Evolutionary conservation across 208 protist species (phyloP).

Genomic region (Novymonas esmeraldas): DNA sequence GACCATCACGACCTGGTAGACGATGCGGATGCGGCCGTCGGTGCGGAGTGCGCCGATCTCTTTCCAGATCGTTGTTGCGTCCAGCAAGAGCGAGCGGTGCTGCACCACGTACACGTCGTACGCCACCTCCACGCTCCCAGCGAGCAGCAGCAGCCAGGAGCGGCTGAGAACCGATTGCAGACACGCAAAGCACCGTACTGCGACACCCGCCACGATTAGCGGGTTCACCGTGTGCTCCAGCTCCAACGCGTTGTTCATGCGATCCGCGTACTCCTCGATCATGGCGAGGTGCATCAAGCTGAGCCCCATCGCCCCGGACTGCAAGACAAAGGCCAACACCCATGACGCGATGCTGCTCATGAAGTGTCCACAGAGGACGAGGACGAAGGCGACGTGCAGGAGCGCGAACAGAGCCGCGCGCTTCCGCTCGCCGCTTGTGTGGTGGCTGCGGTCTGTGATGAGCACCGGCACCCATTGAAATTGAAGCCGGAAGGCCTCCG

Average conservation of each 20-base stretch:
- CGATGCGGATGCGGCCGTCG: slow-evolving; percentile 52
- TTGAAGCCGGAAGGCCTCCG: slow-evolving; percentile 60
- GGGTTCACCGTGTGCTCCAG: slow-evolving; percentile 64
- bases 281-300: slow-evolving; percentile 42
- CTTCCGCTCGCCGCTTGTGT: slow-evolving; percentile 36
- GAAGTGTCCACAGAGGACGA: slow-evolving; percentile 49
- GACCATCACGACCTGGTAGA: slow-evolving; percentile 42
- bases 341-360: slow-evolving; percentile 37
- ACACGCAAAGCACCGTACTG: slow-evolving; percentile 57
- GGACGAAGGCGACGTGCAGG: slow-evolving; percentile 58
- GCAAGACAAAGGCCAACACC: slow-evolving; percentile 59
- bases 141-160: slow-evolving; percentile 38
- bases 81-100: slow-evolving; percentile 52
- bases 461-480: slow-evolving; percentile 72
- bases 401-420: slow-evolving; percentile 50
- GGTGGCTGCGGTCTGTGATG: slow-evolving; percentile 39
- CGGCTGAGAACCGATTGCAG: slow-evolving; percentile 45
- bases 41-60: slow-evolving; percentile 35
- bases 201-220: slow-evolving; percentile 49
- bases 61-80: slow-evolving; percentile 74
- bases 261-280: slow-evolving; percentile 56
- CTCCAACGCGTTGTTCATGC: slow-evolving; percentile 59
- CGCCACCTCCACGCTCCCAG: slow-evolving; percentile 45
- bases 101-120: slow-evolving; percentile 57
- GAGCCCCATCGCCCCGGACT: slow-evolving; percentile 43